These are phyloP conservation scores for Ascochyta pisi DNA, from an alignment of 2,329 filamentous ascomycete genomes.

Conservation along the genomic window DNA sequence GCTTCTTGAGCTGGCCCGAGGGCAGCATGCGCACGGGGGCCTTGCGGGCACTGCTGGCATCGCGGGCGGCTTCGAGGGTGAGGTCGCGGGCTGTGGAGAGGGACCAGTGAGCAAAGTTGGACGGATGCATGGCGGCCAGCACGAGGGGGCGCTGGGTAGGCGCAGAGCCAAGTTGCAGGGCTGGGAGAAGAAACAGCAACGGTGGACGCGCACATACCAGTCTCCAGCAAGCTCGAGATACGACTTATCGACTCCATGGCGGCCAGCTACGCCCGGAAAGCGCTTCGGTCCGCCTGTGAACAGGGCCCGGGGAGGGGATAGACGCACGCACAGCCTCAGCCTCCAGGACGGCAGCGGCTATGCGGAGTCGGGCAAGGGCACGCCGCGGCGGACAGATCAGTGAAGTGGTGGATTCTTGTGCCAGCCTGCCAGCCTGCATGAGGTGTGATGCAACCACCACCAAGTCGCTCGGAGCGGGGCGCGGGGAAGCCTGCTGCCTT, in stretches of 20 bases:
- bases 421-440: conserved; percentile 15
- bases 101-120: conserved; percentile 50
- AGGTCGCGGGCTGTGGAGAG: conserved; percentile 81
- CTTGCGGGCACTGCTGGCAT: conserved; percentile 68
- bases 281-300: conserved; percentile 24
- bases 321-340: conserved; percentile 6
- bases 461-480: conserved; percentile 8
- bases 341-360: conserved; percentile 29
- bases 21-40: conserved; percentile 71
- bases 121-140: conserved; percentile 42
- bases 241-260: conserved; percentile 94
- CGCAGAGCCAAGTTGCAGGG: conserved; percentile 3
- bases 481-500: conserved; percentile 9
- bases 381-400: conserved; percentile 22
- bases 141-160: conserved; percentile 15
- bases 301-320: not conserved
- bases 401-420: conserved; percentile 26
- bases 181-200: not conserved
- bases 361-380: conserved; percentile 33
- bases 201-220: conserved; percentile 64
- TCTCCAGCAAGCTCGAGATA: conserved; percentile 93
- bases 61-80: conserved; percentile 94
- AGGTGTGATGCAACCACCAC: conserved; percentile 15
- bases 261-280: conserved; percentile 19
- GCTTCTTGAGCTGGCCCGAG: conserved; percentile 87